phyloP scores from a whole-genome alignment of 116 monocot genomes.

The Zostera marina region DNA sequence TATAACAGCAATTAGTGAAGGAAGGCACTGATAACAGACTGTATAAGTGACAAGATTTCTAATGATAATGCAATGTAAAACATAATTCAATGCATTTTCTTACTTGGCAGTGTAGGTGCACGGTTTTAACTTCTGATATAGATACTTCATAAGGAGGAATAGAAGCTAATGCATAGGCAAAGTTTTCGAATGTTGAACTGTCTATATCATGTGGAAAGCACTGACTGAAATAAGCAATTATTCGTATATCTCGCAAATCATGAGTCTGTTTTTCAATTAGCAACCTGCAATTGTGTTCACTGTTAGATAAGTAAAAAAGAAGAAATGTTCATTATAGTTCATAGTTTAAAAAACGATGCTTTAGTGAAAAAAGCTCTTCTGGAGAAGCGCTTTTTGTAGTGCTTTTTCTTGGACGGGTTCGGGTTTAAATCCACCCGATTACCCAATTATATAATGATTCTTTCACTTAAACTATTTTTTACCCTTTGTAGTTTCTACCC shows the following conservation, averaged over 20 bases:
- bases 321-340: no score
- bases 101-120: constrained; percentile 80
- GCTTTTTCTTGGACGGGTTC: no score
- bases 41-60: not conserved
- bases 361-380: no score
- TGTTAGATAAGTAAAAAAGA: not conserved
- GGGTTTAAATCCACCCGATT: no score
- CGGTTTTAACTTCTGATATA: constrained; percentile 48
- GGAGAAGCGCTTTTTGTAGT: no score
- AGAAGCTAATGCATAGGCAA: constrained; percentile 71
- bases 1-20: not conserved
- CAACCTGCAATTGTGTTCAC: constrained; percentile 22
- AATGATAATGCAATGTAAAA: no score
- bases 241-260: constrained; percentile 32
- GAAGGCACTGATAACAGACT: not conserved
- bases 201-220: constrained; percentile 38
- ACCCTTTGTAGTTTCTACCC: no score
- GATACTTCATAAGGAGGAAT: constrained; percentile 76
- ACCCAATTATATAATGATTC: no score
- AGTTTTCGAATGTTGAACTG: constrained; percentile 49
- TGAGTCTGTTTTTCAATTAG: constrained; percentile 49
- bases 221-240: constrained; percentile 59
- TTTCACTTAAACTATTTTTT: no score
- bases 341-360: no score
- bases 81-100: not conserved